phyloP scores from a whole-genome alignment of 164 flowering plant species.

The Tetracentron sinense region DNA sequence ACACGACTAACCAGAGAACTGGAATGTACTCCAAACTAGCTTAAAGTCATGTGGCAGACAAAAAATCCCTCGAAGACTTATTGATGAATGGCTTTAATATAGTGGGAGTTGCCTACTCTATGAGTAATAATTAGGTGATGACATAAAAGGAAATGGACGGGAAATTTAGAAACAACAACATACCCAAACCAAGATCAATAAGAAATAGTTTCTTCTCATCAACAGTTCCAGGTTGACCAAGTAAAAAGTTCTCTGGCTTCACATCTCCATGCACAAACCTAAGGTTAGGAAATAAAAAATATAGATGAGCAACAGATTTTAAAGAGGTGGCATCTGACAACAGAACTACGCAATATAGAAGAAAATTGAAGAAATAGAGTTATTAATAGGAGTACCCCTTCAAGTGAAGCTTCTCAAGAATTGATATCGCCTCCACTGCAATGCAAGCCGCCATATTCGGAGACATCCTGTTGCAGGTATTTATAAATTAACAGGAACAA shows the following conservation, averaged over 20 bases:
- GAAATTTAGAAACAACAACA: conserved; percentile 11
- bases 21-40: conserved; percentile 8
- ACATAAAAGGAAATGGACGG: background rate
- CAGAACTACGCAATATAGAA: too few relatives aligned
- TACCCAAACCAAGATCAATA: conserved; percentile 95
- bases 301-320: background rate
- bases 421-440: conserved; percentile 93
- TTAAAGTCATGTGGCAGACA: background rate
- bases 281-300: background rate
- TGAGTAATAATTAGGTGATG: background rate
- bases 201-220: conserved; percentile 89
- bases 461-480: conserved; percentile 66
- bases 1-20: conserved; percentile 11
- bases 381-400: conserved; percentile 58
- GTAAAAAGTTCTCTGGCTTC: conserved; percentile 92
- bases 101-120: background rate
- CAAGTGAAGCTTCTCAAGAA: conserved; percentile 82
- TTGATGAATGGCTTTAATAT: background rate
- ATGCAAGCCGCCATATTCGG: conserved; percentile 85
- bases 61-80: background rate
- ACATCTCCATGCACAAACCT: conserved; percentile 99
- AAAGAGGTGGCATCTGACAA: background rate
- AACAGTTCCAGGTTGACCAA: conserved; percentile 77
- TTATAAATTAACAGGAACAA: conserved; percentile 8
- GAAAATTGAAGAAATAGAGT: background rate